Evolutionary conservation across 1,139 yeast genomes (phyloP), one percentile per base, ranked within the genome.

Genomic region (Hyphopichia wangnamkhiaoensis): DNA sequence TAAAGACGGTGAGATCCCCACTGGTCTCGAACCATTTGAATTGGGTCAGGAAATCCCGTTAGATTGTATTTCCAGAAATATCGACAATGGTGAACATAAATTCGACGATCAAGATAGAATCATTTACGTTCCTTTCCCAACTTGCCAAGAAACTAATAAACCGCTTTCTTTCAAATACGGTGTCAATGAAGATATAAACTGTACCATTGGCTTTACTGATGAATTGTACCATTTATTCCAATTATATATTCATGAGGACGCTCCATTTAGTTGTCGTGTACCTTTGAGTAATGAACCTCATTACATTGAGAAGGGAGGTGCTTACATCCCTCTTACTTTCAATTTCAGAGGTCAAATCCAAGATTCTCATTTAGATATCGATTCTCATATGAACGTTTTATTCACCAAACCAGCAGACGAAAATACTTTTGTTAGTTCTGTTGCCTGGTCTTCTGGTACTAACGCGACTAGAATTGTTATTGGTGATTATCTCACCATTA

Each of bases 71-170:
- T 63, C 76, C 36, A 68, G 94, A 52, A 77, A 82, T 46, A 84
- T 84, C 41, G 88, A 83, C 49, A 79, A 72, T 45, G 94, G 94
- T 39, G 93, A 85, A 56, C 93, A 85, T 61, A 73, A 76, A 47
- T 80, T 82, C 47, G 89, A 84, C 52, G 71, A 68, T 5, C 67
- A 78, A 34, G 74, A 75, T n/a, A 66, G 78, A 42, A 80, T 85
- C 41, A 56, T 82, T 12, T 83, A 81, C 49, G 71, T 62, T 1
- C 68, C 78, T 3, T 82, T 84, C 49, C 85, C 89, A 1, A 62
- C 52, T 9, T 85, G 94, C 61, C 66, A 69, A 42, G 93, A 85
- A 53, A 80, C 89, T 0, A 79, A 77, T 3, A 63, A 71, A 45
- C 84, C 89, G 1, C 67, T 84, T 34, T 47, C 65, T 5, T 66